Evolutionary conservation across 345 rosid species (phyloP).

Genomic region (Carallia pectinifolia): DNA sequence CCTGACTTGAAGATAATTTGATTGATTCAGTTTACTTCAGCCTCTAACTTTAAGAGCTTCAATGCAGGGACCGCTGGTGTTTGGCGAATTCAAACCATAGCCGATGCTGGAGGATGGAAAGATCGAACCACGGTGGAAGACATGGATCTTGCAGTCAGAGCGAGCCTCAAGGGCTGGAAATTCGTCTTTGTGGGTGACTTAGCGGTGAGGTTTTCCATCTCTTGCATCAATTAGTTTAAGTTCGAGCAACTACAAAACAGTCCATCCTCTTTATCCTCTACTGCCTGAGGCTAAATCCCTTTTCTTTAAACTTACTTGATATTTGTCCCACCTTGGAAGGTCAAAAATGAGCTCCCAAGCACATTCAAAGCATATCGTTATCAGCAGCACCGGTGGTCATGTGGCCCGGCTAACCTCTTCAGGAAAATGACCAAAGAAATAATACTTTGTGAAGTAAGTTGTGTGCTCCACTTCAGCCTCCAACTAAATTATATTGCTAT

Average conservation of each 20-base stretch:
- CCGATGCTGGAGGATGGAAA: constrained; percentile 61
- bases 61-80: constrained; percentile 50
- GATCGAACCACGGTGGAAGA: constrained; percentile 61
- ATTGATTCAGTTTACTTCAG: background rate
- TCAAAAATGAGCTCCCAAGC: constrained; percentile 58
- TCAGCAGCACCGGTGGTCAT: constrained; percentile 63
- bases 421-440: constrained; percentile 53
- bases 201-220: constrained; percentile 22
- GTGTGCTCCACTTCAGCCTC: background rate
- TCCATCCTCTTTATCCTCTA: background rate
- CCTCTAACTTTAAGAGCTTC: background rate
- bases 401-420: constrained; percentile 60
- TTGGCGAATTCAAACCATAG: constrained; percentile 49
- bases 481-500: background rate
- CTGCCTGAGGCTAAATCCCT: background rate
- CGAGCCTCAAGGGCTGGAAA: constrained; percentile 60
- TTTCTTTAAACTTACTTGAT: background rate
- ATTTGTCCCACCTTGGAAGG: constrained; percentile 20
- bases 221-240: background rate
- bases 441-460: constrained; percentile 35
- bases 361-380: constrained; percentile 48
- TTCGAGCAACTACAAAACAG: background rate
- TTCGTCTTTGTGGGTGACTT: constrained; percentile 44
- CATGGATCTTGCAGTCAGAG: constrained; percentile 61
- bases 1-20: background rate